Conservation (phyloP, 352 stramenopile species). For the Phytopythium chamaehyphon region DNA sequence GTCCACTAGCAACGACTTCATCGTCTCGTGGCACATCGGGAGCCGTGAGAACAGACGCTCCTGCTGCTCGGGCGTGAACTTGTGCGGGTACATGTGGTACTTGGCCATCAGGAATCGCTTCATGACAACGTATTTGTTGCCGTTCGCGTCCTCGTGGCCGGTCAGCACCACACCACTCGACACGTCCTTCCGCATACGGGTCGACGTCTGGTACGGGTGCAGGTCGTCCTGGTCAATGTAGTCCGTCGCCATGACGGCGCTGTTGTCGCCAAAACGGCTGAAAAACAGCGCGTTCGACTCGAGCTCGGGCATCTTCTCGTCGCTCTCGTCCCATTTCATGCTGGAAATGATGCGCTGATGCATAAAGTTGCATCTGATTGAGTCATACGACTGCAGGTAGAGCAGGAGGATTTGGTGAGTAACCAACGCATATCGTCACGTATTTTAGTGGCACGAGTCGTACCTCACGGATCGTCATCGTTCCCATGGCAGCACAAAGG, state of each 20-base stretch:
- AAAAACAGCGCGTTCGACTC: slow-evolving; percentile 76
- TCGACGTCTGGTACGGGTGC: slow-evolving; percentile 63
- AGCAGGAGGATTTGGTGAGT: background rate
- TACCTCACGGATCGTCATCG: slow-evolving; percentile 54
- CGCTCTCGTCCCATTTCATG: slow-evolving; percentile 54
- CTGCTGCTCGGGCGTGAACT: slow-evolving; percentile 55
- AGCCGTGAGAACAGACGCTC: slow-evolving; percentile 59
- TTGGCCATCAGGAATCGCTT: slow-evolving; percentile 78
- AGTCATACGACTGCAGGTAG: slow-evolving; percentile 44
- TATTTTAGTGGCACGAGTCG: background rate
- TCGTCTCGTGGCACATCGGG: slow-evolving; percentile 53
- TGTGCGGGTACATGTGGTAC: slow-evolving; percentile 78
- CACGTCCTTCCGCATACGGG: slow-evolving; percentile 75
- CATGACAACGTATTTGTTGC: slow-evolving; percentile 72
- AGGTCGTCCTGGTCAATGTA: slow-evolving; percentile 80
- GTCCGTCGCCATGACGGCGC: slow-evolving; percentile 58
- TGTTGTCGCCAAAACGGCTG: slow-evolving; percentile 57
- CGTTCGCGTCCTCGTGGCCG: slow-evolving; percentile 48
- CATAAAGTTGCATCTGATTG: slow-evolving; percentile 80
- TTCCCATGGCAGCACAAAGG: slow-evolving; percentile 50
- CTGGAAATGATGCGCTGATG: slow-evolving; percentile 76
- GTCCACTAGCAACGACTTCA: slow-evolving; percentile 57
- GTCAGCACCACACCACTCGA: slow-evolving; percentile 69
- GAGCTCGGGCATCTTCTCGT: slow-evolving; percentile 52
- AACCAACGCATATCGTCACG: background rate